A percentile compares a stretch with the other conserved stretches of the same genome.
These are phyloP conservation scores for Annona cherimola DNA, from an alignment of 164 flowering plant genomes.

Conservation along the genomic window DNA sequence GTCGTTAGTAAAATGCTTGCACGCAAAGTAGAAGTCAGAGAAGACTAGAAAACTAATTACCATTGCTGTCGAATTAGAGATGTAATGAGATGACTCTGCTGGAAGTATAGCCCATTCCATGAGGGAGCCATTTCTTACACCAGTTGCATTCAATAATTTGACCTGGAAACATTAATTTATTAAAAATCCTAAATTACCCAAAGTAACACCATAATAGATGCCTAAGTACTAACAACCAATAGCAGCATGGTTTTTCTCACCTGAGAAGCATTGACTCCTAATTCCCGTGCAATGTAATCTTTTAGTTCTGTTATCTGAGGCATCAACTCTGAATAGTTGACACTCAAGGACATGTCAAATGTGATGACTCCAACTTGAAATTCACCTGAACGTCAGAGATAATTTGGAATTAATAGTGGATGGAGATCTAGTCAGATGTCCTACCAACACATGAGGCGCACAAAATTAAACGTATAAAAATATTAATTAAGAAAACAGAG, in stretches of 20 bases:
- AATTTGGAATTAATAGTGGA: neutral
- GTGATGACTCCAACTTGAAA: constrained; percentile 47
- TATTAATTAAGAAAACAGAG: neutral
- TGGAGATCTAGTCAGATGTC: neutral
- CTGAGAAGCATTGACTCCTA: constrained; percentile 66
- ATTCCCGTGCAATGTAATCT: constrained; percentile 45
- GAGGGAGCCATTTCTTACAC: constrained; percentile 47
- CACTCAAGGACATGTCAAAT: constrained; percentile 49
- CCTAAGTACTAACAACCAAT: neutral
- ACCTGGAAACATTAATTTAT: constrained; percentile 45
- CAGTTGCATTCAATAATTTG: constrained; percentile 45
- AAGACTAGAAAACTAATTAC: constrained; percentile 27
- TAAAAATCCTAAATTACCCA: neutral
- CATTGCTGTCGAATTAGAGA: constrained; percentile 58
- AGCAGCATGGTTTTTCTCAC: constrained; percentile 23
- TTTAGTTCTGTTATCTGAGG: constrained; percentile 54
- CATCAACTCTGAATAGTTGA: constrained; percentile 45
- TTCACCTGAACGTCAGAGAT: constrained; percentile 31
- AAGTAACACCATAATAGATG: neutral
- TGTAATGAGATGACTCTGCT: constrained; percentile 33
- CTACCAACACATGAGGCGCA: constrained; percentile 7
- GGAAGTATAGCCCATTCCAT: constrained; percentile 60
- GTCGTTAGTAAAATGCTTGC: neutral
- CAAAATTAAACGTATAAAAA: neutral
- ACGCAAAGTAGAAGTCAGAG: neutral